Base-by-base conservation (phyloP, 1,284 basidiomycete genomes). In the Bjerkandera adusta region DNA sequence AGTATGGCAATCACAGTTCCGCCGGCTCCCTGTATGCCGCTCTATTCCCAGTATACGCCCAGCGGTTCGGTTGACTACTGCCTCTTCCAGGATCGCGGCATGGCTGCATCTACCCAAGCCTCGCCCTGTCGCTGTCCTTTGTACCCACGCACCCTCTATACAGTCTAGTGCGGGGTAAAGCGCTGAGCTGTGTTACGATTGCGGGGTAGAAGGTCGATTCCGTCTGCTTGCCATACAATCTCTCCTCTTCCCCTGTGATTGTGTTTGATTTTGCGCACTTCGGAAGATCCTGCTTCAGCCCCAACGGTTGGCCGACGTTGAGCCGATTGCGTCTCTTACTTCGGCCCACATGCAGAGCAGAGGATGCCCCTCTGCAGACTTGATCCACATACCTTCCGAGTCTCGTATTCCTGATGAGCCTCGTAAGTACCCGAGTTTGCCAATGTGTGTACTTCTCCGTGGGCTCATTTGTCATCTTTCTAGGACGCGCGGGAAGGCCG, bases 121-220 rank as follows among this genome's bases (percentile, higher is more conserved):
- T 37, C 11, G 32, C 30, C 11, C 22, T 30, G 18, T 16, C 10
- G 18, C 10, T 16, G 8, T 10, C 27, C 11, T 43, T 48, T 41
- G 18, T 26, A 43, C 34, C 41, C 43, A 44, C 49, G 49, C 36
- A 39, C 35, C 16, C 34, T 39, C 36, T 26, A 42, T 47, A 32
- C 41, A 51, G 45, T 30, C 43, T 26, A 30, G 45, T 47, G 49
- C 41, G 49, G 49, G 49, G 49, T 44, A 47, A 35, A 18, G 46
- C 49, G 49, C 33, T 34, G 29, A 16, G 21, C 32, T 34, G 24
- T 46, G 46, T 34, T 37, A 48, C 39, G 36, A 51, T 26, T 45
- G 50, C 40, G 49, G 46, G 46, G 50, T 51, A 48, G 50, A 51
- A 47, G 39, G 18, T 40, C 39, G 22, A 36, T 22, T 20, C 35